Evolutionary conservation across 768 basidiomycete genomes (phyloP), one percentile per base, ranked within the genome.

Genomic region (Xerocomellus dryophilus): DNA sequence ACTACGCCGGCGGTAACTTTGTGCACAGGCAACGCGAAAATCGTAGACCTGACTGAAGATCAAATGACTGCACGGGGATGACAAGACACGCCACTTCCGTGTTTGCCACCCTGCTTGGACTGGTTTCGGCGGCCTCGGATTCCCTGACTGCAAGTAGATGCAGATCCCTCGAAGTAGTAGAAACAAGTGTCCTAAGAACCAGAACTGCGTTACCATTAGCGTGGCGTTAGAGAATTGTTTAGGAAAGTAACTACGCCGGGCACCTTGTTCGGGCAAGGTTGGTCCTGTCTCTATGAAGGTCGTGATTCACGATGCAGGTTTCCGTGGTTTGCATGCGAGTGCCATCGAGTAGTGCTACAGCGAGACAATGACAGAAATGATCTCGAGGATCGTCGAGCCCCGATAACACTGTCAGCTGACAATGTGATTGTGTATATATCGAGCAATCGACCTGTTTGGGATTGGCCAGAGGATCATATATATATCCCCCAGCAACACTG

Each of bases 71-170:
- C 23, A 25, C 23, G 69, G 63, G 17, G 83, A 90, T 45, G 77
- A 85, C 71, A 81, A 86, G 73, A 80, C 76, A 4, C 66, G 71
- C 43, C 80, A 81, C 65, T 84, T 84, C 80, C 80, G 85, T 52
- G 83, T 78, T 47, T 87, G 84, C 71, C 77, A 79, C 60, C 84
- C 85, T 11, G 64, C 68, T 51, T 86, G 82, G 84, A 81, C 83
- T 43, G 81, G 82, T 52, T 85, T 78, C 73, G 84, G 84, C 20
- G 4, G 59, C 54, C 77, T 87, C 40, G 83, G 84, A 10, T 84
- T 87, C 78, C 75, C 76, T 27, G 81, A 84, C 63, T 78, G 80
- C 72, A 66, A 71, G 60, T 72, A 61, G 54, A 56, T 40, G 31
- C 12, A n/a, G 35, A 27, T 25, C 10, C n/a, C 20, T 31, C 27